These are phyloP conservation scores for Suhomyces bolitotheri DNA, from an alignment of 1,139 yeast genomes.

Conservation along the genomic window DNA sequence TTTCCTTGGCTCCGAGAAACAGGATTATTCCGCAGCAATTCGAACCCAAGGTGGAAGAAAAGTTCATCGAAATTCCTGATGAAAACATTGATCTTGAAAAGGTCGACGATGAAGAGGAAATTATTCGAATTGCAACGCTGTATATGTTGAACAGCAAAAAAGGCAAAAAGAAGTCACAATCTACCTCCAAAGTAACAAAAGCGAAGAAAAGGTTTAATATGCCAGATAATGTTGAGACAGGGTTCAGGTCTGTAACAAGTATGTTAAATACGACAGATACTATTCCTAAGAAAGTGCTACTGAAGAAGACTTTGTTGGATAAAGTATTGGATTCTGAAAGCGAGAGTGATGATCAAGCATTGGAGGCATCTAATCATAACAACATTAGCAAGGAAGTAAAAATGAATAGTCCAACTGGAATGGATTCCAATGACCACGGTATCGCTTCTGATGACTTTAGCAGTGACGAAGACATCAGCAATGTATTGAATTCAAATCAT, in stretches of 20 bases:
- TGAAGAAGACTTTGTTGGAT: conserved; percentile 22
- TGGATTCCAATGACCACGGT: background rate
- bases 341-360: conserved; percentile 2
- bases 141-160: conserved; percentile 34
- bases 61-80: conserved; percentile 63
- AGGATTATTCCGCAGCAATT: conserved; percentile 64
- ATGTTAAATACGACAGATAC: conserved; percentile 25
- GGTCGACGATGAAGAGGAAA: conserved; percentile 66
- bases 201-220: conserved; percentile 54
- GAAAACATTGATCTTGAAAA: conserved; percentile 59
- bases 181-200: conserved; percentile 16
- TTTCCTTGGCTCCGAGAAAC: conserved; percentile 50
- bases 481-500: background rate
- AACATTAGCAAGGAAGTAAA: too few relatives aligned
- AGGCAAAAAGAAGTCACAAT: conserved; percentile 25
- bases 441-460: conserved; percentile 7
- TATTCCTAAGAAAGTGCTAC: conserved; percentile 12
- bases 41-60: conserved; percentile 57
- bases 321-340: conserved; percentile 25
- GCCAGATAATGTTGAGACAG: conserved; percentile 78
- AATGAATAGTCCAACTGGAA: background rate
- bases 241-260: conserved; percentile 60
- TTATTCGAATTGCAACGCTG: conserved; percentile 60
- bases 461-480: conserved; percentile 11
- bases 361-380: background rate